These are phyloP conservation scores for Heliocybe sulcata DNA, from an alignment of 1,284 basidiomycete genomes.

Conservation along the genomic window DNA sequence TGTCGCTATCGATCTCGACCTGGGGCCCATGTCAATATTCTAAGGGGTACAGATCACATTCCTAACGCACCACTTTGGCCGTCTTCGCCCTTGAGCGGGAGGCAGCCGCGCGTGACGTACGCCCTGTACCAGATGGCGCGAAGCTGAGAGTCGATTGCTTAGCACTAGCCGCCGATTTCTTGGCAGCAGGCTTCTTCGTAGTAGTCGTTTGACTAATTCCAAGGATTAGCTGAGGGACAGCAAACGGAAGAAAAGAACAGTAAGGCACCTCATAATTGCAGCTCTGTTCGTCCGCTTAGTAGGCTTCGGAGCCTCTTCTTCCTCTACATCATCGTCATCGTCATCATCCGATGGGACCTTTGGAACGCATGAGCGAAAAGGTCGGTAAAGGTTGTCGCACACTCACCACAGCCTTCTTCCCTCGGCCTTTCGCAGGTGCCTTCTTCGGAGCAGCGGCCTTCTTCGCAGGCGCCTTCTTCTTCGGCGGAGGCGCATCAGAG, in stretches of 20 bases:
- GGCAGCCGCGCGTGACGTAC: slow-evolving; percentile 46
- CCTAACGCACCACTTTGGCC: slow-evolving; percentile 19
- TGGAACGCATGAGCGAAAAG: neutral
- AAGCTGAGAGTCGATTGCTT: slow-evolving; percentile 58
- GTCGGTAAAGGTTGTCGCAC: slow-evolving; percentile 2
- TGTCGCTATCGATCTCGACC: slow-evolving; percentile 11
- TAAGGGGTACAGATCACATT: neutral
- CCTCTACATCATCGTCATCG: slow-evolving; percentile 46
- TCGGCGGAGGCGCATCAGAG: slow-evolving; percentile 44
- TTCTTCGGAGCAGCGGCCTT: slow-evolving; percentile 29
- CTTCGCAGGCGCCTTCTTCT: slow-evolving; percentile 32
- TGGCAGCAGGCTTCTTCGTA: slow-evolving; percentile 49
- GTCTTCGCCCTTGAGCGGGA: slow-evolving; percentile 49
- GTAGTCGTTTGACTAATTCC: slow-evolving; percentile 30
- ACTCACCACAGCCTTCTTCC: slow-evolving; percentile 41
- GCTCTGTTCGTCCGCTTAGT: slow-evolving; percentile 59
- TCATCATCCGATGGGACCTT: neutral
- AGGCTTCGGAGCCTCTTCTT: slow-evolving; percentile 37
- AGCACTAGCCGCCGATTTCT: slow-evolving; percentile 39
- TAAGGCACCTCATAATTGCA: slow-evolving; percentile 50
- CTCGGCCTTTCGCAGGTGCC: slow-evolving; percentile 34
- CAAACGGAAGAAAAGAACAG: slow-evolving; percentile 3
- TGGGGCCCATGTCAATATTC: neutral
- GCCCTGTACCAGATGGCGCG: slow-evolving; percentile 48
- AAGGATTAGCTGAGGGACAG: slow-evolving; percentile 11